Conservation (phyloP, 225 moss, liverwort and hornwort genomes). For the Rhytidiadelphus loreus region DNA sequence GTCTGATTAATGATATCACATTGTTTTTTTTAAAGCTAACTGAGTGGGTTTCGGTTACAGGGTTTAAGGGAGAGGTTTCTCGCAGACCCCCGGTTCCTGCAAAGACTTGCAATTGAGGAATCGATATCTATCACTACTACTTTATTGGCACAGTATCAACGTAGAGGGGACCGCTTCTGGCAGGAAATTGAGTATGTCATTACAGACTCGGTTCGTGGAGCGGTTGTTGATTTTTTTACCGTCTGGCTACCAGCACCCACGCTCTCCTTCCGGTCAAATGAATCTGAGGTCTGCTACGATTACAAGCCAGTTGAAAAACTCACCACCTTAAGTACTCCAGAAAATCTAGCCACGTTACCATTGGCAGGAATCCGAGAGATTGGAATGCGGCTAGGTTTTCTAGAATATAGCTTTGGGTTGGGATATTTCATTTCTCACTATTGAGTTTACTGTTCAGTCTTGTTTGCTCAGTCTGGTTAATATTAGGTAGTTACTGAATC, state of each 20-base stretch:
- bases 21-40: not conserved
- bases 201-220: slow-evolving; percentile 74
- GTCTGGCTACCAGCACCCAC: slow-evolving; percentile 98
- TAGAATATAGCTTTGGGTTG: not conserved
- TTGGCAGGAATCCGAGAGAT: not conserved
- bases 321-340: not conserved
- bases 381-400: not conserved
- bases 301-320: not conserved
- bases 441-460: not conserved
- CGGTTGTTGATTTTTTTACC: slow-evolving; percentile 95
- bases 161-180: slow-evolving; percentile 74
- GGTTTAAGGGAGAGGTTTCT: slow-evolving; percentile 92
- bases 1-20: not conserved
- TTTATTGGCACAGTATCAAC: slow-evolving; percentile 71
- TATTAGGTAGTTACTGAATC: not conserved
- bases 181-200: slow-evolving; percentile 85
- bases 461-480: not conserved
- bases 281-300: slow-evolving; percentile 32
- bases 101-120: slow-evolving; percentile 93
- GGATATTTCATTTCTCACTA: not conserved
- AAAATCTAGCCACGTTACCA: not conserved
- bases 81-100: slow-evolving; percentile 88
- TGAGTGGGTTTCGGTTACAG: slow-evolving; percentile 18
- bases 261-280: slow-evolving; percentile 60
- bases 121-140: slow-evolving; percentile 88